These are phyloP conservation scores for Chytriomyces sp. DNA, from an alignment of 192 early-diverging fungal genomes.

Conservation along the genomic window DNA sequence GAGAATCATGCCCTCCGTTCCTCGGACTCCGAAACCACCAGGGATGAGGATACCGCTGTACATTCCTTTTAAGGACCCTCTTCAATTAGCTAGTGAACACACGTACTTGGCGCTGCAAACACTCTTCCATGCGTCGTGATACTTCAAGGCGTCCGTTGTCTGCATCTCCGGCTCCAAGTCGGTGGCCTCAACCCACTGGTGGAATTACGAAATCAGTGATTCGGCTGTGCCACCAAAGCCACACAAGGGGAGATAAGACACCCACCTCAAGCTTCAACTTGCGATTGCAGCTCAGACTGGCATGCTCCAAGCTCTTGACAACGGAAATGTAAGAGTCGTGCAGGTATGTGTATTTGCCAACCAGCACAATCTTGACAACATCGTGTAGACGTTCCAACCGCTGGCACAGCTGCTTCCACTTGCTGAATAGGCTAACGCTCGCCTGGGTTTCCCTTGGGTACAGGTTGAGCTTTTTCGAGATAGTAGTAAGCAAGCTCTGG, in stretches of 20 bases:
- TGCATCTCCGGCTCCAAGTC: slow-evolving; percentile 80
- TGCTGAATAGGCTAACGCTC: slow-evolving; percentile 69
- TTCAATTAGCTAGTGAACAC: background rate
- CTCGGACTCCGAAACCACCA: slow-evolving; percentile 96
- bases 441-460: slow-evolving; percentile 59
- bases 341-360: slow-evolving; percentile 96
- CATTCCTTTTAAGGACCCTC: background rate
- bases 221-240: background rate
- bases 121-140: slow-evolving; percentile 93
- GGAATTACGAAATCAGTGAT: background rate
- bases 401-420: slow-evolving; percentile 85
- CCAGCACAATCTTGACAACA: slow-evolving; percentile 82
- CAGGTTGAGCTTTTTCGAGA: slow-evolving; percentile 80
- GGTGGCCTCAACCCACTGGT: slow-evolving; percentile 89
- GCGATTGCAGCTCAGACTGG: slow-evolving; percentile 79
- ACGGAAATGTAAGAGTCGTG: slow-evolving; percentile 98
- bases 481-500: slow-evolving; percentile 82
- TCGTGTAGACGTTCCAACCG: slow-evolving; percentile 80
- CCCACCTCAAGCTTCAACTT: slow-evolving; percentile 62
- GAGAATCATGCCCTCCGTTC: slow-evolving; percentile 93
- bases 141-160: slow-evolving; percentile 84
- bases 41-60: slow-evolving; percentile 89
- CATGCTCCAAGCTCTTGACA: slow-evolving; percentile 95
- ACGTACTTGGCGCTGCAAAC: slow-evolving; percentile 73
- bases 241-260: background rate